Evolutionary conservation across 2,329 filamentous ascomycete genomes (phyloP).

Genomic region (Cercospora beticola): DNA sequence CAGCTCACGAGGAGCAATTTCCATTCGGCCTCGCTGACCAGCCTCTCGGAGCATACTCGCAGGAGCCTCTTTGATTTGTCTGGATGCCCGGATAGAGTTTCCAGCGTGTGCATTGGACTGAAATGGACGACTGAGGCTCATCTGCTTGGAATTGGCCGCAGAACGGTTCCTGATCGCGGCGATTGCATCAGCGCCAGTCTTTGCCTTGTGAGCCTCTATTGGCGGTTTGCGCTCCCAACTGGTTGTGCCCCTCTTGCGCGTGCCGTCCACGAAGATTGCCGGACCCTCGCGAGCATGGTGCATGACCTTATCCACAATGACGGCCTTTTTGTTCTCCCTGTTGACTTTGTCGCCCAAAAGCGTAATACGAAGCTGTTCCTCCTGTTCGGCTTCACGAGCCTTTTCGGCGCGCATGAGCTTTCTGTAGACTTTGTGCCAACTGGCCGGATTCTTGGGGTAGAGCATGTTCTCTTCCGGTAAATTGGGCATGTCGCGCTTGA

Average conservation of each 20-base stretch:
- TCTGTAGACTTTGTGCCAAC: slow-evolving; percentile 76
- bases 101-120: slow-evolving; percentile 1
- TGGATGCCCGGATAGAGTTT: slow-evolving; percentile 14
- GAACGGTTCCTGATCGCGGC: slow-evolving; percentile 26
- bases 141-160: slow-evolving; percentile 19
- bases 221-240: not conserved
- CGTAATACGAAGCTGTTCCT: slow-evolving; percentile 45
- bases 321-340: slow-evolving; percentile 55
- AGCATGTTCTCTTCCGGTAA: slow-evolving; percentile 58
- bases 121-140: slow-evolving; percentile 18
- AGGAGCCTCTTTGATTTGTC: slow-evolving; percentile 24
- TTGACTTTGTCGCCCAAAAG: slow-evolving; percentile 61
- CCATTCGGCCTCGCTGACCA: slow-evolving; percentile 9
- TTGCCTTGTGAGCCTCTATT: slow-evolving; percentile 10
- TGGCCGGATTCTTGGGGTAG: slow-evolving; percentile 63
- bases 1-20: slow-evolving; percentile 24
- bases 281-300: slow-evolving; percentile 20
- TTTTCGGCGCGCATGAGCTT: slow-evolving; percentile 46
- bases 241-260: slow-evolving; percentile 14
- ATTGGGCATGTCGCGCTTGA: slow-evolving; percentile 71
- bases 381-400: slow-evolving; percentile 35
- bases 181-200: slow-evolving; percentile 25
- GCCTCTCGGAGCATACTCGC: slow-evolving; percentile 23
- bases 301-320: slow-evolving; percentile 30
- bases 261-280: slow-evolving; percentile 23